Evolutionary conservation across 495 filamentous ascomycete species (phyloP).

Genomic region (Penicillium arizonense): DNA sequence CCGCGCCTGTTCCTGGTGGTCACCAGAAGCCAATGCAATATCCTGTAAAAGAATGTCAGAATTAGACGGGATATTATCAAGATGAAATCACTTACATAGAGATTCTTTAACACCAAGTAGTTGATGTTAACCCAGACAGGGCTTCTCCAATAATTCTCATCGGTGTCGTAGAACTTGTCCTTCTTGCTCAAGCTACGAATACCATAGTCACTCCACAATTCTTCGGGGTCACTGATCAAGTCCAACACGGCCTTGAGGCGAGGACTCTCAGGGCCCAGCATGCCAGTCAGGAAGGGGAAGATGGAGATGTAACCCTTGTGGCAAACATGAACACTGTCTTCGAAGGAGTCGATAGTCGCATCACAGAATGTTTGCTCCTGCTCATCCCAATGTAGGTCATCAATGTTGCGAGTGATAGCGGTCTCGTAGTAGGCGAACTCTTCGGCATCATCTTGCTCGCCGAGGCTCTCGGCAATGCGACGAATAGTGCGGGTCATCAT

Average conservation of each 20-base stretch:
- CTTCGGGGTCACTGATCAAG: constrained; percentile 73
- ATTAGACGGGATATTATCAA: constrained; percentile 5
- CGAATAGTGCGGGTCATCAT: constrained; percentile 82
- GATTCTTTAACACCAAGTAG: constrained; percentile 77
- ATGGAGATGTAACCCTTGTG: constrained; percentile 96
- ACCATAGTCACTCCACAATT: constrained; percentile 84
- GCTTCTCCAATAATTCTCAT: constrained; percentile 95
- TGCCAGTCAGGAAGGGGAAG: constrained; percentile 85
- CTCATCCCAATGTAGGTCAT: constrained; percentile 90
- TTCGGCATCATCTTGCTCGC: constrained; percentile 69
- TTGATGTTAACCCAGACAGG: constrained; percentile 99
- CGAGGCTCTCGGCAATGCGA: constrained; percentile 71
- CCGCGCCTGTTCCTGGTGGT: constrained; percentile 67
- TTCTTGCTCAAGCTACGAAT: constrained; percentile 84
- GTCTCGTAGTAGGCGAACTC: constrained; percentile 69
- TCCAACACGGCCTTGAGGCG: constrained; percentile 72
- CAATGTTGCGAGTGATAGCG: constrained; percentile 83
- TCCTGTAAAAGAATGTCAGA: constrained; percentile 25
- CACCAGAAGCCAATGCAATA: constrained; percentile 52
- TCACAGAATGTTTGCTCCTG: constrained; percentile 83
- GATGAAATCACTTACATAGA: constrained; percentile 64
- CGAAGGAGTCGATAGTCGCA: constrained; percentile 91
- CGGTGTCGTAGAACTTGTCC: constrained; percentile 80
- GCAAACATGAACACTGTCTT: constrained; percentile 85
- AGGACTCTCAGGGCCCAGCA: constrained; percentile 69